Evolutionary conservation across 192 early-diverging fungal genomes (phyloP), one percentile per base, ranked within the genome.

Genomic region (Backusella tuberculispora): DNA sequence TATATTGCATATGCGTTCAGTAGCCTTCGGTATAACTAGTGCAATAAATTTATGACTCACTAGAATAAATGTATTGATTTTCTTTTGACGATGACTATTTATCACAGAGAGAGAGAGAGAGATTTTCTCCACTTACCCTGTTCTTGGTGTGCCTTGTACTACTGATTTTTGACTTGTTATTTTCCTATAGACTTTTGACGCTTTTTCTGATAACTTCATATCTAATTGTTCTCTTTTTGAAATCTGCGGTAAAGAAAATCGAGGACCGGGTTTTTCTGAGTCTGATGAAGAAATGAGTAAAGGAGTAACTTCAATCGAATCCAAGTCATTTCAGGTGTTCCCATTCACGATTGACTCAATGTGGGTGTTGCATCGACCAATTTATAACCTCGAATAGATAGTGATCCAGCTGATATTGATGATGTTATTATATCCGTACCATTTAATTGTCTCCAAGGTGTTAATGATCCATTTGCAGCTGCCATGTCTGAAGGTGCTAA

Each of bases 261-360:
- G 63, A 53, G 77, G 81, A 63, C 82, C 82, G 29, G 84, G 84
- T 53, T 82, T 83, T 48, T 85, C 81, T 38, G 72, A 74, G 14
- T 82, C 84, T 26, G 77, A 79, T 41, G n/a, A n/a, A n/a, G n/a
- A n/a, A n/a, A 95, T 86, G 53, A 94, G 78, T 26, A 95, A 60
- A 1, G 94, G 94, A 6, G 92, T 94, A 9, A 90, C 91, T 63
- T 95, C 94, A 67, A 96, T 92, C 26, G 85, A 87, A 47, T 93
- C 5, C 94, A 93, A 96, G 95, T 96, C 91, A 96, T 91, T 40
- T 95, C 70, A 21, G 89, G 88, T 37, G 85, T 89, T 46, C 90
- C 90, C 38, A 96, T 74, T 63, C 88, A 74, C 6, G 89, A 83
- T 34, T 92, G 94, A 38, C 78, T 84, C 2, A 87, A 79, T 5